Base-by-base conservation (phyloP, 352 stramenopile species). In the Elongisporangium senticosum region DNA sequence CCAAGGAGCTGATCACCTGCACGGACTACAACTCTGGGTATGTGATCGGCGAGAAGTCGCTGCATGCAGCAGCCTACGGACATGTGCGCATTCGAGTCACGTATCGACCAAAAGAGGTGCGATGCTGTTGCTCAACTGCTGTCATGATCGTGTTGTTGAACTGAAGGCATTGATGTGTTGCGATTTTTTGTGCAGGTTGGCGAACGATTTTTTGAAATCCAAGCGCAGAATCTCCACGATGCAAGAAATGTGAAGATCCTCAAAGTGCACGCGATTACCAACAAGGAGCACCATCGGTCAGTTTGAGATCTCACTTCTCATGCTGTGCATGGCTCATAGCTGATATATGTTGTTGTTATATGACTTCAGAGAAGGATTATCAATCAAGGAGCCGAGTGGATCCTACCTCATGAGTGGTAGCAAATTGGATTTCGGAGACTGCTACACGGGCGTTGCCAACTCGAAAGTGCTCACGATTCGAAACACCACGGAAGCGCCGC, bases 1-100 rank as follows among this genome's bases (percentile, higher is more conserved):
- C 81, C 7, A 82, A 83, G 28, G 71, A 90, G 21, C 37, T 91
- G 7, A 62, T 96, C 13, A 85, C 87, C 22, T 94, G 86, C 63
- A 89, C 83, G 4, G 87, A 96, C 55, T 95, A 95, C 60, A 95
- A 95, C 49, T 89, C 85, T 13, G 87, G 86, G 22, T 93, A 94
- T 53, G 69, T 71, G 19, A 89, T 96, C 61, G 86, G 79, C 51
- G 82, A 92, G 33, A 91, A 84, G 58, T 89, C 79, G 19, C 69
- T 93, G 22, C 80, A 93, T 63, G 83, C 86, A 51, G 85, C 83
- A 15, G 85, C 87, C 2, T 95, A 94, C 58, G 80, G 87, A 7
- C 83, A 95, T 49, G 87, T 96, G 14, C 79, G 84, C 22, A 87
- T 96, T 63, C 83, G 85, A 24, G 83, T 96, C 23, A 96, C 84